phyloP scores from a whole-genome alignment of 2,329 filamentous ascomycete species.

The Fusarium musae region DNA sequence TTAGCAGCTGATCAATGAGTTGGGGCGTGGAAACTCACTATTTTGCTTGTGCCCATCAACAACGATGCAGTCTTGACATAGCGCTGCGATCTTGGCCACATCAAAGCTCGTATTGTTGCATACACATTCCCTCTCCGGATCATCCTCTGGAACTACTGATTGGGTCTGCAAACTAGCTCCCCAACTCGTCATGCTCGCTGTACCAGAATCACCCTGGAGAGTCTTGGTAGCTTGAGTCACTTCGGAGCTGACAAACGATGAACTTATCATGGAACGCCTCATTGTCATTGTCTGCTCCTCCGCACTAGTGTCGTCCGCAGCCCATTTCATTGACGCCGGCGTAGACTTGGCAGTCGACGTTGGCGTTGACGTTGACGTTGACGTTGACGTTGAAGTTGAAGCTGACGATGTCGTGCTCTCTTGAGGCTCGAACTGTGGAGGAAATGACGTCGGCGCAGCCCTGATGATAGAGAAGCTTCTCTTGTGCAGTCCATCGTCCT shows the following conservation, averaged over 20 bases:
- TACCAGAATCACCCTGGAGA: background rate
- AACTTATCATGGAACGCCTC: constrained; percentile 8
- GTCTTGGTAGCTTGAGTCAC: constrained; percentile 7
- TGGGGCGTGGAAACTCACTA: constrained; percentile 41
- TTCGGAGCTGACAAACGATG: constrained; percentile 7
- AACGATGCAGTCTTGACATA: constrained; percentile 54
- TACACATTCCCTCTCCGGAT: constrained; percentile 51
- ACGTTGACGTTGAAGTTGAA: constrained; percentile 18
- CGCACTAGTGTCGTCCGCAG: constrained; percentile 6
- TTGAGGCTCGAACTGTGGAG: constrained; percentile 26
- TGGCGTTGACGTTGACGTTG: constrained; percentile 13
- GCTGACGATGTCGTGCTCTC: constrained; percentile 9
- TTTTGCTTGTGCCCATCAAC: constrained; percentile 46
- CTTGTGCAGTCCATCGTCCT: constrained; percentile 27
- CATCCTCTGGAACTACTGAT: constrained; percentile 30
- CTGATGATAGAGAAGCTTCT: constrained; percentile 47
- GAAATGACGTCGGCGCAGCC: constrained; percentile 48
- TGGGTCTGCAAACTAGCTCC: constrained; percentile 25
- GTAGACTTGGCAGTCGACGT: background rate
- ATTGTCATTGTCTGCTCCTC: constrained; percentile 4
- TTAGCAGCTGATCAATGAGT: background rate
- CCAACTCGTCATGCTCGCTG: constrained; percentile 12
- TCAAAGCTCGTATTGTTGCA: constrained; percentile 55
- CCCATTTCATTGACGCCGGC: background rate
- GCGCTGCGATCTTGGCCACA: constrained; percentile 50